These are phyloP conservation scores for Lolium perenne DNA, from an alignment of 176 grass and related monocot genomes.

Conservation along the genomic window DNA sequence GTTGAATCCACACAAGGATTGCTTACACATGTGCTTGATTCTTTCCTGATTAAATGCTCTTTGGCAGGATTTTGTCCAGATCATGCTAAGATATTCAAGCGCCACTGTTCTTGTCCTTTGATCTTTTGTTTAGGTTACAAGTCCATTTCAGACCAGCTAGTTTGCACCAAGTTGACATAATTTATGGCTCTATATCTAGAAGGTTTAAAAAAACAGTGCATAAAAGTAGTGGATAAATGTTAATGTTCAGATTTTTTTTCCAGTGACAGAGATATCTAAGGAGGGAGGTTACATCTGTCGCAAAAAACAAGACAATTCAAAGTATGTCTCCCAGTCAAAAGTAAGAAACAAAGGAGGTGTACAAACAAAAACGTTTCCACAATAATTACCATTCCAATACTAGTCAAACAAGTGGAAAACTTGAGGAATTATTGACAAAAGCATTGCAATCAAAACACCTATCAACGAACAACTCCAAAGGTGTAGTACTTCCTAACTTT, in stretches of 20 bases:
- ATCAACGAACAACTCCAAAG: constrained; percentile 22
- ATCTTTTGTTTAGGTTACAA: constrained; percentile 23
- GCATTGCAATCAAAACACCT: neutral
- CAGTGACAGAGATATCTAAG: constrained; percentile 24
- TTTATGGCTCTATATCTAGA: neutral
- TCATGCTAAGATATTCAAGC: constrained; percentile 38
- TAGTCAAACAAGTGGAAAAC: constrained; percentile 45
- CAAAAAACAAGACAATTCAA: constrained; percentile 51
- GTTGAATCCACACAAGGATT: constrained; percentile 35
- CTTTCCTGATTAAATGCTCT: constrained; percentile 30
- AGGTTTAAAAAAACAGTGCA: constrained; percentile 27
- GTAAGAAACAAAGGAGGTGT: constrained; percentile 11
- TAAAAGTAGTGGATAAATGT: constrained; percentile 6
- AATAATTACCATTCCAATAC: constrained; percentile 8
- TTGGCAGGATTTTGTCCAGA: constrained; percentile 23
- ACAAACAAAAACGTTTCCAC: constrained; percentile 36
- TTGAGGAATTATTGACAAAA: constrained; percentile 30
- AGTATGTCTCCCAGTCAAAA: constrained; percentile 41
- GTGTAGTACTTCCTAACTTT: neutral
- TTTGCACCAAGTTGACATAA: constrained; percentile 25
- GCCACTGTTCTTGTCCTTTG: neutral
- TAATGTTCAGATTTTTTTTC: constrained; percentile 14
- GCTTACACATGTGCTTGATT: constrained; percentile 4
- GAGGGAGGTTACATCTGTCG: constrained; percentile 40
- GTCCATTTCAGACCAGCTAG: constrained; percentile 36